These are phyloP conservation scores for Pontederia crassipes DNA, from an alignment of 176 grass and related monocot genomes.

Conservation along the genomic window DNA sequence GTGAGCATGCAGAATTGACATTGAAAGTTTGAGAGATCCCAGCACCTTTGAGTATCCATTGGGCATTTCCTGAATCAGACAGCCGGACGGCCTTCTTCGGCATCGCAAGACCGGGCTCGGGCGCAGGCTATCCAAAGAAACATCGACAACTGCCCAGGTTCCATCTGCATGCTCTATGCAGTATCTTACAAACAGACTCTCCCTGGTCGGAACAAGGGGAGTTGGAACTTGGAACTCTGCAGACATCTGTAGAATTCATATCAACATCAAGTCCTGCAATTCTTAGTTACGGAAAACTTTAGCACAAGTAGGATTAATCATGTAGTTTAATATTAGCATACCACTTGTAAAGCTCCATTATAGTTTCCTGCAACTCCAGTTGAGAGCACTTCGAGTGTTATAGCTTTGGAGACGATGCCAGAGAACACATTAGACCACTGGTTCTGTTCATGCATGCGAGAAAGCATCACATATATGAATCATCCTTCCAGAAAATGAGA, in stretches of 20 bases:
- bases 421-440: slow-evolving; percentile 12
- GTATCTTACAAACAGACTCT: slow-evolving; percentile 4
- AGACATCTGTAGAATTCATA: slow-evolving; percentile 2
- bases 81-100: slow-evolving; percentile 9
- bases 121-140: slow-evolving; percentile 8
- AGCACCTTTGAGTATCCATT: slow-evolving; percentile 11
- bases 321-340: not conserved
- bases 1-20: not conserved
- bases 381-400: slow-evolving; percentile 5
- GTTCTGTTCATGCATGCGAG: not conserved
- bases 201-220: slow-evolving; percentile 7
- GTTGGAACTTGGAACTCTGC: slow-evolving; percentile 15
- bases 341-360: slow-evolving; percentile 15
- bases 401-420: slow-evolving; percentile 3
- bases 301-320: not conserved
- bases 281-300: not conserved
- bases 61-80: slow-evolving; percentile 10
- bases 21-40: not conserved
- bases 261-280: too few species aligned
- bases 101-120: not conserved
- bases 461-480: not conserved
- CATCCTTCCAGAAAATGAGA: not conserved
- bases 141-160: slow-evolving; percentile 9
- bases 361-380: slow-evolving; percentile 13
- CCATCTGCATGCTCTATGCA: slow-evolving; percentile 10